phyloP scores from a whole-genome alignment of 176 grass and related monocot species.

The Panicum miliaceum region DNA sequence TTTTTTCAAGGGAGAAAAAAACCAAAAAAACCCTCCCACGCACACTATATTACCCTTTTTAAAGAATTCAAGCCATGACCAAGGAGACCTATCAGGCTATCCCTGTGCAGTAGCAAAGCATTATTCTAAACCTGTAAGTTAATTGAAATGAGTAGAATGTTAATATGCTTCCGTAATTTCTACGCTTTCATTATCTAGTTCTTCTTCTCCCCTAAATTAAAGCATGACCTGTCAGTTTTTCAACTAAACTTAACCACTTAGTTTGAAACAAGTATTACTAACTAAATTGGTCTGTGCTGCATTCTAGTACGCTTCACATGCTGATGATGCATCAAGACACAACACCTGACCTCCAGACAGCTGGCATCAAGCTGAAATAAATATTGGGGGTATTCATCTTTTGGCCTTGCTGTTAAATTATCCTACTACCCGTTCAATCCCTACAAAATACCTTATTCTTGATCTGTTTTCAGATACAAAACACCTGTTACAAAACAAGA shows the following conservation, averaged over 20 bases:
- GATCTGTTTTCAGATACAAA: conserved; percentile 43
- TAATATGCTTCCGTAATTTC: background rate
- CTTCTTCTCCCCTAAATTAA: background rate
- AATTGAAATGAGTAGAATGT: background rate
- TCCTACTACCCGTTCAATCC: background rate
- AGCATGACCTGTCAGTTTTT: background rate
- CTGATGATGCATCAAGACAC: conserved; percentile 59
- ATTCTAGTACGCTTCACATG: conserved; percentile 56
- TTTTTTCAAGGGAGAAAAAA: too few species aligned
- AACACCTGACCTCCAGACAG: conserved; percentile 53
- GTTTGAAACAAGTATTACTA: background rate
- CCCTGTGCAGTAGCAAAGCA: background rate
- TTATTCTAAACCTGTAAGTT: background rate
- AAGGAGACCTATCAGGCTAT: too few species aligned
- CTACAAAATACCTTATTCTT: background rate
- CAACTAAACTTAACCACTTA: background rate
- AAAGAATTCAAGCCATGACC: too few species aligned
- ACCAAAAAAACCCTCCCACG: too few species aligned
- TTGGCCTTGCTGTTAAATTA: background rate
- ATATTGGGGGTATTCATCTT: conserved; percentile 47
- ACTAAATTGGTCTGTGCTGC: background rate
- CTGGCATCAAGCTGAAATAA: conserved; percentile 56
- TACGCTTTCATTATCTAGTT: background rate
- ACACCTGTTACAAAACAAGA: conserved; percentile 45
- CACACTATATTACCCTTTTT: too few species aligned